Conservation (phyloP, 148 eudicot genomes). For the Spergularia bocconei region DNA sequence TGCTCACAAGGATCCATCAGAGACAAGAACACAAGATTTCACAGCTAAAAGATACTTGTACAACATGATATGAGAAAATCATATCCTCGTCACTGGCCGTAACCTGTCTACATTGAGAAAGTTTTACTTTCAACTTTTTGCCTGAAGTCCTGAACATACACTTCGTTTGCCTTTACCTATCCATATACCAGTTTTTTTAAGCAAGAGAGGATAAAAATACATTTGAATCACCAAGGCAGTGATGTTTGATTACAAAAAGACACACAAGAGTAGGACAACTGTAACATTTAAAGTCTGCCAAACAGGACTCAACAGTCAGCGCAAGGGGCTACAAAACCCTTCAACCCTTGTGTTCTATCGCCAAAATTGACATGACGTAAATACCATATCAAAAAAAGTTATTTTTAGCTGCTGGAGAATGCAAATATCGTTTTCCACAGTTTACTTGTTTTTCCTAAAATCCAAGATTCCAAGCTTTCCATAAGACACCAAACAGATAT, state of each 20-base stretch:
- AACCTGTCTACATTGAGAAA: neutral
- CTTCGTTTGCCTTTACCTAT: neutral
- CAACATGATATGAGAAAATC: no score
- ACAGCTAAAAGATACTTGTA: neutral
- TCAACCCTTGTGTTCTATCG: neutral
- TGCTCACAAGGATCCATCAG: neutral
- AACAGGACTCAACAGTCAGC: neutral
- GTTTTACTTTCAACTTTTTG: neutral
- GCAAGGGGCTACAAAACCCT: neutral
- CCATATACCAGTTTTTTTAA: no score
- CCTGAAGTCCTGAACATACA: neutral
- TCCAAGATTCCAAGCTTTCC: no score
- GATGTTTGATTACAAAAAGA: no score
- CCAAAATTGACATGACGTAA: neutral
- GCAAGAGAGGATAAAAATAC: no score
- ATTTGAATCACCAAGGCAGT: no score
- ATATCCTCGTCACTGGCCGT: no score
- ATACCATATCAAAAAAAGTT: neutral
- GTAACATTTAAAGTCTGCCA: neutral
- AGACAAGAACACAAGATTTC: neutral
- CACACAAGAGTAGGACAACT: neutral
- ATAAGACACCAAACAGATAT: no score
- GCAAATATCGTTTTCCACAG: no score
- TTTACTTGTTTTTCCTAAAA: no score
- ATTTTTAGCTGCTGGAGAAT: neutral